Evolutionary conservation across 2,329 filamentous ascomycete genomes (phyloP).

Genomic region (Colletotrichum sp.): DNA sequence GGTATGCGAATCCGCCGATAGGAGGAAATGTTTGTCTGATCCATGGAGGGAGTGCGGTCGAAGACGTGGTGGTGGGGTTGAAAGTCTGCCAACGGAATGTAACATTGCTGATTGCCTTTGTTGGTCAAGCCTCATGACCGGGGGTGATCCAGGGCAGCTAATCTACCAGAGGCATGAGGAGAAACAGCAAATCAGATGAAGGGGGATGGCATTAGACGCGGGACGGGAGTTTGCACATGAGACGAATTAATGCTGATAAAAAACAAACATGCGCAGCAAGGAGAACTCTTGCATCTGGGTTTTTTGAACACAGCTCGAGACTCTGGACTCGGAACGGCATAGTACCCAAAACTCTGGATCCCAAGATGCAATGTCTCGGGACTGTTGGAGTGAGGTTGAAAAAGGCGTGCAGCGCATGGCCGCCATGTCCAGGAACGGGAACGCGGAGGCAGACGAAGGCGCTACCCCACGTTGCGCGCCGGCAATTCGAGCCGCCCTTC

Average conservation of each 20-base stretch:
- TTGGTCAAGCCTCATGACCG: constrained; percentile 13
- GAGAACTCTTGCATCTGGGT: not conserved
- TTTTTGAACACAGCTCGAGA: not conserved
- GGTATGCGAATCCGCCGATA: constrained; percentile 13
- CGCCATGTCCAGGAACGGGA: constrained; percentile 17
- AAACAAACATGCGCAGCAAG: not conserved
- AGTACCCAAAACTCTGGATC: not conserved
- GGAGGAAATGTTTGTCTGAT: constrained; percentile 12
- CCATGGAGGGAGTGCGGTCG: not conserved
- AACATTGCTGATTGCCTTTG: constrained; percentile 18
- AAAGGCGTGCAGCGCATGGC: constrained; percentile 10
- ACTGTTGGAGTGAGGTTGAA: constrained; percentile 10
- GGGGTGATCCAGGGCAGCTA: not conserved
- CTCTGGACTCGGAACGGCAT: not conserved
- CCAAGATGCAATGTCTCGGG: not conserved
- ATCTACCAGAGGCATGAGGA: constrained; percentile 8
- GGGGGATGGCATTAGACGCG: not conserved
- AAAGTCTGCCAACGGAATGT: constrained; percentile 5
- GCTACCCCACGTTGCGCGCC: constrained; percentile 9
- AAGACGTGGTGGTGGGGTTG: not conserved
- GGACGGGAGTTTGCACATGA: constrained; percentile 4
- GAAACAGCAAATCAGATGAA: constrained; percentile 1
- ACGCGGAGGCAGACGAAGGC: constrained; percentile 14
- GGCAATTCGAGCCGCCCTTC: constrained; percentile 17
- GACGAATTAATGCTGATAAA: not conserved